Percentiles rank a stretch among this genome's conserved stretches.
Conservation (phyloP, 495 filamentous ascomycete species). For the Daldinia loculata region DNA sequence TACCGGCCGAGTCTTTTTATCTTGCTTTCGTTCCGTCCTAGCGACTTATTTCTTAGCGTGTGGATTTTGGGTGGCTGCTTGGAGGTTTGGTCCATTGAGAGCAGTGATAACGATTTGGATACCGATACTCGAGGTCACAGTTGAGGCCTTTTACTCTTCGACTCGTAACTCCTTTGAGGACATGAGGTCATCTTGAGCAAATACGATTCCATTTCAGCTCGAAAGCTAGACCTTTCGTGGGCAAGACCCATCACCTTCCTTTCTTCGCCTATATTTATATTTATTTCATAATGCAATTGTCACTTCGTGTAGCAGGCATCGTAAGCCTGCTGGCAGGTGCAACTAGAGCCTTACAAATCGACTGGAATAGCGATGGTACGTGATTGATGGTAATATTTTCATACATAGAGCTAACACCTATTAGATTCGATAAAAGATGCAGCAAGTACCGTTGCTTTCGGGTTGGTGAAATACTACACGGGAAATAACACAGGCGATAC, state of each 20-base stretch:
- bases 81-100: background rate
- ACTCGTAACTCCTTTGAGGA: constrained; percentile 15
- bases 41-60: constrained; percentile 1
- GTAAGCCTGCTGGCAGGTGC: constrained; percentile 42
- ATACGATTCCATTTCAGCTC: constrained; percentile 11
- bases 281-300: constrained; percentile 36
- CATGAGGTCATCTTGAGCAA: constrained; percentile 28
- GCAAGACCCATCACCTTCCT: constrained; percentile 9
- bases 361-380: constrained; percentile 32
- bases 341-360: constrained; percentile 33
- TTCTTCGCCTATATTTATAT: constrained; percentile 13
- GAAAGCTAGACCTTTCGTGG: constrained; percentile 34
- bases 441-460: constrained; percentile 56
- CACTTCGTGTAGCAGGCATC: constrained; percentile 31
- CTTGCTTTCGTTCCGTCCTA: constrained; percentile 19
- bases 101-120: constrained; percentile 1
- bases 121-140: background rate
- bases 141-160: background rate
- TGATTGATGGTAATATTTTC: background rate
- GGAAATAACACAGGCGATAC: constrained; percentile 74
- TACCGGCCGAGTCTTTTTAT: constrained; percentile 40
- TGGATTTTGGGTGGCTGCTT: background rate
- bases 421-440: constrained; percentile 55
- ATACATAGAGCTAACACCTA: constrained; percentile 9
- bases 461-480: constrained; percentile 67